Evolutionary conservation across 768 basidiomycete genomes (phyloP).

Genomic region (Boletus sp.): DNA sequence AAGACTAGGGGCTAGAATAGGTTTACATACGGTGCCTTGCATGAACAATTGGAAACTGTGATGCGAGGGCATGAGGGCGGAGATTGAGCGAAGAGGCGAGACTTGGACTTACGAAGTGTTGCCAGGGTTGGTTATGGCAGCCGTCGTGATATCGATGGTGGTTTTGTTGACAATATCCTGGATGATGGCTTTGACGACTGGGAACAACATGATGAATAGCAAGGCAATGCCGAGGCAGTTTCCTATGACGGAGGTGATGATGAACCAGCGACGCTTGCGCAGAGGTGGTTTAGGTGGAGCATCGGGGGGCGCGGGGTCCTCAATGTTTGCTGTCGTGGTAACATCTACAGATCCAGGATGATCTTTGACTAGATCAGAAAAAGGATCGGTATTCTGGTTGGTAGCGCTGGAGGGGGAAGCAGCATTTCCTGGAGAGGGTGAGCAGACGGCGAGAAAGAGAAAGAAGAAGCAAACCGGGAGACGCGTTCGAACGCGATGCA

Average conservation of each 20-base stretch:
- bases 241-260: constrained; percentile 51
- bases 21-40: constrained; percentile 48
- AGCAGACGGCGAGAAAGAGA: background rate
- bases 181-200: constrained; percentile 63
- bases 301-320: constrained; percentile 3
- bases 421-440: constrained; percentile 7
- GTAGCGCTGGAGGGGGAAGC: background rate
- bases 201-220: constrained; percentile 66
- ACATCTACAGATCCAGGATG: background rate
- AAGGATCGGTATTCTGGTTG: constrained; percentile 1
- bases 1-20: background rate
- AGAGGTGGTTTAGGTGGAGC: constrained; percentile 38
- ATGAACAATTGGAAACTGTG: constrained; percentile 51
- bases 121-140: constrained; percentile 49
- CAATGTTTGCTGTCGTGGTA: background rate
- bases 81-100: too few relatives aligned
- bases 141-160: constrained; percentile 51
- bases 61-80: constrained; percentile 2
- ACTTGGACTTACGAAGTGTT: constrained; percentile 54
- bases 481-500: constrained; percentile 7
- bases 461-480: constrained; percentile 7
- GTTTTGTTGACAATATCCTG: constrained; percentile 61
- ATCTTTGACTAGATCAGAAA: constrained; percentile 8
- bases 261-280: constrained; percentile 64
- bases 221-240: constrained; percentile 56